Evolutionary conservation across 129 eudicot species (phyloP).

Genomic region (Arctium lappa): DNA sequence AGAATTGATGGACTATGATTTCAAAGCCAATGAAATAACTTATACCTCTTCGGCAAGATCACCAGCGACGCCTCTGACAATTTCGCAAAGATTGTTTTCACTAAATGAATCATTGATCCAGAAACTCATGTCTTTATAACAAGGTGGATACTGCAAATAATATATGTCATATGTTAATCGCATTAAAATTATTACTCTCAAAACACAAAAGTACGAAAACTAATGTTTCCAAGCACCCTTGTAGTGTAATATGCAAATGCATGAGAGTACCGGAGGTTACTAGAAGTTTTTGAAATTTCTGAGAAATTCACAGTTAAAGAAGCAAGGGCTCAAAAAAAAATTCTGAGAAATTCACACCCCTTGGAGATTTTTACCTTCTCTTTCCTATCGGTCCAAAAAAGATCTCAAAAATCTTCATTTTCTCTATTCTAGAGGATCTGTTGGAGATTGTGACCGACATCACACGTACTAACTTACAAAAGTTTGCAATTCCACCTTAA

Average conservation of each 20-base stretch:
- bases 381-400: too few relatives aligned
- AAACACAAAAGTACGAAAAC: not conserved
- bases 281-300: not conserved
- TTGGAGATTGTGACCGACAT: not conserved
- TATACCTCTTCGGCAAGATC: slow-evolving; percentile 93
- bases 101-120: slow-evolving; percentile 91
- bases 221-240: not conserved
- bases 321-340: not conserved
- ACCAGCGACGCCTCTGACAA: slow-evolving; percentile 89
- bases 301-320: not conserved
- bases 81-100: slow-evolving; percentile 91
- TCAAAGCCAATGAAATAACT: not conserved
- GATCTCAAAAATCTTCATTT: too few relatives aligned
- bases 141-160: slow-evolving; percentile 80
- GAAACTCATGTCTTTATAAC: slow-evolving; percentile 95
- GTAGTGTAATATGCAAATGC: not conserved
- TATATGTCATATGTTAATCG: not conserved
- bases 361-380: not conserved
- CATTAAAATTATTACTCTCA: not conserved
- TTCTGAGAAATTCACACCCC: not conserved
- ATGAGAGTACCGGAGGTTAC: not conserved
- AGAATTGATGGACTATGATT: too few relatives aligned
- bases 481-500: too few relatives aligned
- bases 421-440: not conserved
- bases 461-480: not conserved